Evolutionary conservation across 2,329 filamentous ascomycete species (phyloP).

Genomic region (Sporothrix sp.): DNA sequence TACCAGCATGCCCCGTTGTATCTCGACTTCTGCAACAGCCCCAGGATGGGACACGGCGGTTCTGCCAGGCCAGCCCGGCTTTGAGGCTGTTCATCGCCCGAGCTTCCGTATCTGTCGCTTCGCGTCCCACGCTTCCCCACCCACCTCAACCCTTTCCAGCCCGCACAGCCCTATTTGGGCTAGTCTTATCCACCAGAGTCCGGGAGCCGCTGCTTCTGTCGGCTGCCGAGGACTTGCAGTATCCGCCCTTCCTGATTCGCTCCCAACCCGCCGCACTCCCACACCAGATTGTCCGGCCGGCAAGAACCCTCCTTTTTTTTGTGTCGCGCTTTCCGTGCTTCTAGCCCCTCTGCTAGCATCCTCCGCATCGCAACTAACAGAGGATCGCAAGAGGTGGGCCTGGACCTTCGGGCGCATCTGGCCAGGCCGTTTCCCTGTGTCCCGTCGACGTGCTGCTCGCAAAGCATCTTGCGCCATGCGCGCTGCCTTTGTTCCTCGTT

Average conservation of each 20-base stretch:
- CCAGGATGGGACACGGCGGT: too few species aligned
- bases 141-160: neutral
- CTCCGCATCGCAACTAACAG: neutral
- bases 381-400: neutral
- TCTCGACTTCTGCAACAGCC: too few species aligned
- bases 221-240: too few species aligned
- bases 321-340: neutral
- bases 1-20: too few species aligned
- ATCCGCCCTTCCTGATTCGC: too few species aligned
- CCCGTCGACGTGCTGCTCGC: neutral
- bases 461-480: neutral
- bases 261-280: neutral
- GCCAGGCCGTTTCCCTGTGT: neutral
- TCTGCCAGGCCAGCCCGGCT: too few species aligned
- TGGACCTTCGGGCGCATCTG: neutral
- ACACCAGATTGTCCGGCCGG: constrained; percentile 1
- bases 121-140: constrained; percentile 1
- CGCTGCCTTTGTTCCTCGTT: neutral
- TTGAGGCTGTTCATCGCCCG: too few species aligned
- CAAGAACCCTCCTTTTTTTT: neutral
- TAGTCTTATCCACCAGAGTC: too few species aligned
- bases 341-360: neutral
- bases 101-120: too few species aligned
- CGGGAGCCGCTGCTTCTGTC: too few species aligned
- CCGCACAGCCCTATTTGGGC: neutral